Conservation (phyloP, 805 yeast species). For the Deakozyma indianensis region DNA sequence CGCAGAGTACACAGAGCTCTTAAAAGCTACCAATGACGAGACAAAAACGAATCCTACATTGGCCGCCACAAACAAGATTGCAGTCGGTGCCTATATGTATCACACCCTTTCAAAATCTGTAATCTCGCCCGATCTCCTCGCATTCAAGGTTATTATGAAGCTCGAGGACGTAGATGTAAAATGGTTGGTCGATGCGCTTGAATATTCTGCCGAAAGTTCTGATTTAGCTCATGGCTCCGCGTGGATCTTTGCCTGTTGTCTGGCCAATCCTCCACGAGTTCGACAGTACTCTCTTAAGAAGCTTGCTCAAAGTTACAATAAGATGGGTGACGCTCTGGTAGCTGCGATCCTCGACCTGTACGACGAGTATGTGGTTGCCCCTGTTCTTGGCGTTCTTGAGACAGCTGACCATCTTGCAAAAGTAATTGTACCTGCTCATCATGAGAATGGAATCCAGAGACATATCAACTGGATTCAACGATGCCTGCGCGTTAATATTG, state of each 20-base stretch:
- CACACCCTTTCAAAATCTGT: neutral
- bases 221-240: conserved; percentile 1
- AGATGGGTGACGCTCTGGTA: conserved; percentile 1
- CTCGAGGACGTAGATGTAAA: neutral
- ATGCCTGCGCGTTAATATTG: conserved; percentile 41
- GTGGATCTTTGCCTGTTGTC: neutral
- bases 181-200: conserved; percentile 1
- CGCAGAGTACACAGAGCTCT: conserved; percentile 14
- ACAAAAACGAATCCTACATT: conserved; percentile 39
- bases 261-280: neutral
- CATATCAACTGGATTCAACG: conserved; percentile 64
- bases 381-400: conserved; percentile 3
- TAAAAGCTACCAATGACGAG: conserved; percentile 26
- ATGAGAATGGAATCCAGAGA: conserved; percentile 23
- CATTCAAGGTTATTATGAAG: neutral
- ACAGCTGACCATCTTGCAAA: conserved; percentile 19
- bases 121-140: conserved; percentile 2
- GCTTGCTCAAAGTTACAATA: neutral
- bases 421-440: conserved; percentile 32
- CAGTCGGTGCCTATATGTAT: conserved; percentile 2
- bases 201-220: neutral
- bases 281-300: neutral
- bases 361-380: conserved; percentile 3
- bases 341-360: neutral
- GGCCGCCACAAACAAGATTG: conserved; percentile 35